Conservation (phyloP, 306 rosid genomes). For the Arachis stenosperma region DNA sequence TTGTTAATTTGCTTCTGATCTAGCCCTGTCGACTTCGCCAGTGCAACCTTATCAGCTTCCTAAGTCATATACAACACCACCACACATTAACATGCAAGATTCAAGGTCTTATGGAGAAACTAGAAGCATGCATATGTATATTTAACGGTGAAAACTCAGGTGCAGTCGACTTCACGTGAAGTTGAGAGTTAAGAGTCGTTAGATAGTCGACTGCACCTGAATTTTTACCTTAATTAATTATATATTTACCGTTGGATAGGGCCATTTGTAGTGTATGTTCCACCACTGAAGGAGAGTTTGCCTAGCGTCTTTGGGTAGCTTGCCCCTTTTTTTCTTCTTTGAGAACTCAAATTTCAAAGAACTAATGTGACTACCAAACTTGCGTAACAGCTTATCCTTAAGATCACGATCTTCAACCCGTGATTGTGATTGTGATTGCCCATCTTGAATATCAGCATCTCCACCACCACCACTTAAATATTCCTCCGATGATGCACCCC, state of each 20-base stretch:
- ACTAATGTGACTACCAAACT: conserved; percentile 83
- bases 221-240: neutral
- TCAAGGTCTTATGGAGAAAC: too few species aligned
- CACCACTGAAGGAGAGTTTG: conserved; percentile 86
- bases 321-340: conserved; percentile 90
- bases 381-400: conserved; percentile 76
- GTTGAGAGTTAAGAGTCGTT: too few species aligned
- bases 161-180: too few species aligned
- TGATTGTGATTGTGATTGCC: conserved; percentile 39
- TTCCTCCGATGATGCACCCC: conserved; percentile 75
- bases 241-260: conserved; percentile 87
- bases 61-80: conserved; percentile 27
- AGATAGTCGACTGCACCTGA: too few species aligned
- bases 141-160: too few species aligned
- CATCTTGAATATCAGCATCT: conserved; percentile 45
- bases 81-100: neutral
- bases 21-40: conserved; percentile 77
- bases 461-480: conserved; percentile 71
- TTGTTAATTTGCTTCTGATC: conserved; percentile 91
- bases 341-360: conserved; percentile 80
- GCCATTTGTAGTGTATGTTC: conserved; percentile 88
- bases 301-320: conserved; percentile 91
- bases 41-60: conserved; percentile 79
- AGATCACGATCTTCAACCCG: conserved; percentile 74
- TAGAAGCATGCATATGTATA: too few species aligned